Conservation (phyloP, 2,329 filamentous ascomycete species). For the Exophiala xenobiotica region DNA sequence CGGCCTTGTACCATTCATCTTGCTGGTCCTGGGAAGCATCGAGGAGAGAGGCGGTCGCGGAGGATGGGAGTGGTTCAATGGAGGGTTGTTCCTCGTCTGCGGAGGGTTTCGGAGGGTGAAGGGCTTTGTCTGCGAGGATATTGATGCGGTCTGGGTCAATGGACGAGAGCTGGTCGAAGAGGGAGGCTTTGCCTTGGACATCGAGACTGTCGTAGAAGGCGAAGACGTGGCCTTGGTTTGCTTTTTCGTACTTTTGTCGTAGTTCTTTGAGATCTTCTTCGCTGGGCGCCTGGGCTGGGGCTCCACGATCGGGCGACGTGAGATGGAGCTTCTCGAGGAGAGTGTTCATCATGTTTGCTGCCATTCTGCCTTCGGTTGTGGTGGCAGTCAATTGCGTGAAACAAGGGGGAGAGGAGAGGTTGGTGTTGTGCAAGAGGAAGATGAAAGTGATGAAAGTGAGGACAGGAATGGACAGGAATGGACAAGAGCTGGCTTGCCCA, state of each 20-base stretch:
- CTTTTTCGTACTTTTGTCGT: conserved; percentile 69
- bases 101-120: conserved; percentile 69
- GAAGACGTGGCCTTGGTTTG: conserved; percentile 79
- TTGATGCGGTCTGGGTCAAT: conserved; percentile 89
- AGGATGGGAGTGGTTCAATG: conserved; percentile 84
- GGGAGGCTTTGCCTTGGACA: conserved; percentile 67
- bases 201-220: conserved; percentile 81
- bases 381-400: background rate
- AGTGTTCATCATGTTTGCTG: conserved; percentile 47
- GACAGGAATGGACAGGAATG: too few species aligned
- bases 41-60: conserved; percentile 83
- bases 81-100: conserved; percentile 42
- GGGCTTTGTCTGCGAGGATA: conserved; percentile 75
- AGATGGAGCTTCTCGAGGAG: conserved; percentile 50
- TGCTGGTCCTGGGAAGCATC: conserved; percentile 80
- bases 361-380: conserved; percentile 37
- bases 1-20: conserved; percentile 76
- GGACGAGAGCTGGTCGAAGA: conserved; percentile 77
- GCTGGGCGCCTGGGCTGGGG: conserved; percentile 52
- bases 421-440: background rate
- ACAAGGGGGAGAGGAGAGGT: background rate
- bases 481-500: background rate
- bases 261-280: conserved; percentile 67
- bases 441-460: too few species aligned
- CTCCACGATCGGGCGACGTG: conserved; percentile 35